Evolutionary conservation across 225 moss, liverwort and hornwort species (phyloP).

Genomic region (Pseudoscleropodium purum): DNA sequence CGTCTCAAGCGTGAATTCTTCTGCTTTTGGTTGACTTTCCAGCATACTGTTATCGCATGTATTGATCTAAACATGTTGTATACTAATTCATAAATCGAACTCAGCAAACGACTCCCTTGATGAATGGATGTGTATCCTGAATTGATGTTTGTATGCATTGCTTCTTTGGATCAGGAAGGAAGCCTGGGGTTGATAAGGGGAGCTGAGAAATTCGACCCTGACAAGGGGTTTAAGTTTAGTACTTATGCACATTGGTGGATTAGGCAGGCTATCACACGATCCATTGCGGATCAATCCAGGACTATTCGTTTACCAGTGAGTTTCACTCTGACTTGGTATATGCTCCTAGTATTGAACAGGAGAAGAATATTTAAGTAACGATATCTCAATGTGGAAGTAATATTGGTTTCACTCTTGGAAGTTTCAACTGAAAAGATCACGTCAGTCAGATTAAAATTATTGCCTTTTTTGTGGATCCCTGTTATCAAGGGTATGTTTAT

Average conservation of each 20-base stretch:
- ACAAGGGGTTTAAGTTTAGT: conserved; percentile 80
- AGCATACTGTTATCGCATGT: neutral
- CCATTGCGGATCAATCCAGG: conserved; percentile 89
- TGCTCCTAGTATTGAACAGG: neutral
- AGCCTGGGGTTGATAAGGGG: conserved; percentile 78
- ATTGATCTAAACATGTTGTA: neutral
- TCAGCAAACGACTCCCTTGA: neutral
- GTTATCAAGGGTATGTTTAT: neutral
- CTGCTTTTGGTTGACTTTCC: neutral
- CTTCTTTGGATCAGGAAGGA: conserved; percentile 56
- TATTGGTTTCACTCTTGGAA: neutral
- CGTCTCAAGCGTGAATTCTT: neutral
- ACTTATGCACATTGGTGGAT: conserved; percentile 99
- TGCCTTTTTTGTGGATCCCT: neutral
- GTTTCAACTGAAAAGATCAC: neutral
- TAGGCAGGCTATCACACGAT: conserved; percentile 81
- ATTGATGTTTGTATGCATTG: neutral
- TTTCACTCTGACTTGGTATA: neutral
- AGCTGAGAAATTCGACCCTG: conserved; percentile 87
- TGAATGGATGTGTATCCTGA: neutral
- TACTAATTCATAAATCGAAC: neutral
- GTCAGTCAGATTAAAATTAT: neutral
- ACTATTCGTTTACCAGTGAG: conserved; percentile 78
- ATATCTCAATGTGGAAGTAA: neutral
- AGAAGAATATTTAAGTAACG: neutral